Evolutionary conservation across 176 grass and related monocot species (phyloP).

Genomic region (Poa annua): DNA sequence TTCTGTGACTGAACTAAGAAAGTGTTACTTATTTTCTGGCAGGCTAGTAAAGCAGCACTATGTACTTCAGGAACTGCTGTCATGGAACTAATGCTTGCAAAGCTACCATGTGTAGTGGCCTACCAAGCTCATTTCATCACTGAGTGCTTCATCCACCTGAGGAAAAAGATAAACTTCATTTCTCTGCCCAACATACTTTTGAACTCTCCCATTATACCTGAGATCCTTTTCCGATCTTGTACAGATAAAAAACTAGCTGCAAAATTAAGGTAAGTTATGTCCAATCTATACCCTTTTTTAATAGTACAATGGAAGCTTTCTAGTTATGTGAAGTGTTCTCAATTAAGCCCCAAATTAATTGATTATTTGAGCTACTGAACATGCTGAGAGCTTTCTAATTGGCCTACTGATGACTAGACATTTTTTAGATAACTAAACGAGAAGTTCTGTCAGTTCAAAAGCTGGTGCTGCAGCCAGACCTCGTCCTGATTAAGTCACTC

Average conservation of each 20-base stretch:
- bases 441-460: neutral
- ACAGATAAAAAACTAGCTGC: conserved; percentile 63
- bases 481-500: neutral
- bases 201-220: conserved; percentile 71
- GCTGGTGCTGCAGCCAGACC: neutral
- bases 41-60: conserved; percentile 91
- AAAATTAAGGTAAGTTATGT: conserved; percentile 65
- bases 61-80: conserved; percentile 95
- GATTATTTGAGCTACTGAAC: neutral
- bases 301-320: neutral
- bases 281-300: neutral
- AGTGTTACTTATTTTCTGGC: conserved; percentile 43
- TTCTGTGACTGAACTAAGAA: conserved; percentile 26
- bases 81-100: conserved; percentile 83
- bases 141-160: conserved; percentile 77
- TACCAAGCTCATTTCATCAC: conserved; percentile 91
- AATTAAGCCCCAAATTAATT: neutral
- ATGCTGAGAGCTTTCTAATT: neutral
- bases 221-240: conserved; percentile 79
- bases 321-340: neutral
- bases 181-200: conserved; percentile 94
- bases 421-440: neutral
- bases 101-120: conserved; percentile 81
- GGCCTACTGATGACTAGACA: neutral
- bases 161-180: conserved; percentile 83